A percentile compares a stretch with the other conserved stretches of the same genome.
Evolutionary conservation across 441 rosid genomes (phyloP).

Genomic region (Populus trichocarpa): DNA sequence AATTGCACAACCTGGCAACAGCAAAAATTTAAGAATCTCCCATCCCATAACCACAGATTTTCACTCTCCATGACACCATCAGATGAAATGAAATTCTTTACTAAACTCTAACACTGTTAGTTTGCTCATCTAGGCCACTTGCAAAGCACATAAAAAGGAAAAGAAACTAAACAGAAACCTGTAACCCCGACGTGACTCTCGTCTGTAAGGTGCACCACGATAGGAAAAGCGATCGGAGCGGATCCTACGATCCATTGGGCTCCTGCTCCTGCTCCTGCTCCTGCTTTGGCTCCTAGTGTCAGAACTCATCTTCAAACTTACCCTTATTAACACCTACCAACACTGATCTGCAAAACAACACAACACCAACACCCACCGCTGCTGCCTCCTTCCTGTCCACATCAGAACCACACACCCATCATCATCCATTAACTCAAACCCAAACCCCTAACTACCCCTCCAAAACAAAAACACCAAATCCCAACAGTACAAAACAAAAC

Average conservation of each 20-base stretch:
- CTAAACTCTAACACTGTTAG: not conserved
- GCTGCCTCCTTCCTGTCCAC: conserved; percentile 66
- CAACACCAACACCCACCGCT: conserved; percentile 39
- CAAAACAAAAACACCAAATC: conserved; percentile 47
- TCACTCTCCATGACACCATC: not conserved
- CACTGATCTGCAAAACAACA: conserved; percentile 39
- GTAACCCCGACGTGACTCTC: conserved; percentile 75
- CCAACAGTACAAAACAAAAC: conserved; percentile 39
- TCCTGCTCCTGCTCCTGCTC: conserved; percentile 67
- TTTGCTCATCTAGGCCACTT: conserved; percentile 12
- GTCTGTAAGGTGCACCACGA: conserved; percentile 83
- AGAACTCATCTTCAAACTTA: conserved; percentile 66
- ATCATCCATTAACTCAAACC: conserved; percentile 53
- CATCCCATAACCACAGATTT: not conserved
- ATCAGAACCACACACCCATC: conserved; percentile 64
- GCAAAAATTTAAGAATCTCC: not conserved
- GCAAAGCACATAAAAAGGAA: conserved; percentile 16
- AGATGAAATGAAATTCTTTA: conserved; percentile 9
- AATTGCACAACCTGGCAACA: not conserved
- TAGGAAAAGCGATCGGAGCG: conserved; percentile 74
- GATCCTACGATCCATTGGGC: conserved; percentile 84
- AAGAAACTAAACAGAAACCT: conserved; percentile 49
- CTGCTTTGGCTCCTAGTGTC: conserved; percentile 49
- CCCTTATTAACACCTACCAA: conserved; percentile 40
- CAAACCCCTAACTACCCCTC: conserved; percentile 42